Percentiles rank a stretch among this genome's conserved stretches.
phyloP scores from a whole-genome alignment of 371 early-diverging fungal species.

The Amoeboaphelidium occidentale region DNA sequence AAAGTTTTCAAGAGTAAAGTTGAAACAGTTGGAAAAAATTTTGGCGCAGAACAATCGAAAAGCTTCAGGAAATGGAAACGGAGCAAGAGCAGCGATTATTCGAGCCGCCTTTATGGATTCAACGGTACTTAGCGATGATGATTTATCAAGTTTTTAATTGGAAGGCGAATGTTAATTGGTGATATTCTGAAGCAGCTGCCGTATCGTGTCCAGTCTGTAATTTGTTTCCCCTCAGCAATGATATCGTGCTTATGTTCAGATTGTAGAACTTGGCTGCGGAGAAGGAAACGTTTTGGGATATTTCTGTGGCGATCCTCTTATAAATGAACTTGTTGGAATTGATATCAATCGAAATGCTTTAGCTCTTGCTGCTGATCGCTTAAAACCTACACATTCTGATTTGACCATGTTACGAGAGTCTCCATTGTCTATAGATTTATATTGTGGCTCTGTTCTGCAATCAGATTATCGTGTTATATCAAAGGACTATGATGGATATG shows the following conservation, averaged over 20 bases:
- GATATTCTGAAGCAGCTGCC: constrained; percentile 14
- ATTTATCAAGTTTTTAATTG: not conserved
- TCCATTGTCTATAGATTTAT: constrained; percentile 23
- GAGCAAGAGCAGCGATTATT: constrained; percentile 14
- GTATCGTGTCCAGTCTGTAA: not conserved
- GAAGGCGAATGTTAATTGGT: constrained; percentile 12
- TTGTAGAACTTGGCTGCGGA: constrained; percentile 52
- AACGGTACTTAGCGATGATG: constrained; percentile 14
- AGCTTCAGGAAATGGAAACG: too few species aligned
- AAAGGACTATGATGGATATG: constrained; percentile 23
- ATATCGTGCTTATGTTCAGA: constrained; percentile 10
- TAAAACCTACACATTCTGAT: constrained; percentile 27
- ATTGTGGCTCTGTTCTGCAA: constrained; percentile 15
- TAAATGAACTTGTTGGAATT: constrained; percentile 26
- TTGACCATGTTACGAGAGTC: constrained; percentile 15
- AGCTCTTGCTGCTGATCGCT: constrained; percentile 15
- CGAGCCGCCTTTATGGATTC: constrained; percentile 34
- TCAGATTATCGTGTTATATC: not conserved
- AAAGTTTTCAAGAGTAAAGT: too few species aligned
- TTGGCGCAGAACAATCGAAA: too few species aligned
- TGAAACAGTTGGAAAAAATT: too few species aligned
- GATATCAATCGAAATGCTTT: constrained; percentile 22
- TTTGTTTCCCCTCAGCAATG: not conserved
- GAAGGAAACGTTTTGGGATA: constrained; percentile 32
- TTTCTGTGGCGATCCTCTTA: constrained; percentile 13